phyloP scores from a whole-genome alignment of 1,284 basidiomycete genomes.

The Hypsizygus ulmarius region DNA sequence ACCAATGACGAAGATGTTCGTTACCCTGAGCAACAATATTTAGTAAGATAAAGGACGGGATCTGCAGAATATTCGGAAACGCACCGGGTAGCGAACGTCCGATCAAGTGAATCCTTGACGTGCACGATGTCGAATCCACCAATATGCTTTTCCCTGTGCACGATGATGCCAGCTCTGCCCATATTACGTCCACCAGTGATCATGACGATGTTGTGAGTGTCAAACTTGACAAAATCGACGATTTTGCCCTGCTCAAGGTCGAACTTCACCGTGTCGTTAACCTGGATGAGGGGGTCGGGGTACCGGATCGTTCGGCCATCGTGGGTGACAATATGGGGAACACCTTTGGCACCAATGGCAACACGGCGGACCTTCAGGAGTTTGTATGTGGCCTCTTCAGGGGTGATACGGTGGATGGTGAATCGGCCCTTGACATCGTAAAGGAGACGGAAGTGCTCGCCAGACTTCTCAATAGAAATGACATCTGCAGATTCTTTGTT shows the following conservation, averaged over 20 bases:
- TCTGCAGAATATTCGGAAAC: constrained; percentile 26
- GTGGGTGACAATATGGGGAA: constrained; percentile 97
- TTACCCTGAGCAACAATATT: constrained; percentile 56
- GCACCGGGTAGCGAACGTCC: constrained; percentile 93
- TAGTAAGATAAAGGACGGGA: background rate
- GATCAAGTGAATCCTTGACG: constrained; percentile 93
- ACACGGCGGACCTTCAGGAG: constrained; percentile 95
- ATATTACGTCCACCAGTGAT: constrained; percentile 99
- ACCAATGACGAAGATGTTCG: constrained; percentile 98
- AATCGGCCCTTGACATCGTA: constrained; percentile 99
- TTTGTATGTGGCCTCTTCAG: constrained; percentile 98
- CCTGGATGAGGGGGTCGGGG: constrained; percentile 94
- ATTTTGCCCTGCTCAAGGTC: constrained; percentile 97
- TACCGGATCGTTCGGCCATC: constrained; percentile 99
- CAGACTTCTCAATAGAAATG: constrained; percentile 96
- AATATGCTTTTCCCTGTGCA: constrained; percentile 94
- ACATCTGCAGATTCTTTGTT: constrained; percentile 62
- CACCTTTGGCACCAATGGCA: constrained; percentile 90
- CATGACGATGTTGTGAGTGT: constrained; percentile 97
- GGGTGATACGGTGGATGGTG: constrained; percentile 98
- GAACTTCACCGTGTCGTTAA: constrained; percentile 98
- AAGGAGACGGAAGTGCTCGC: constrained; percentile 98
- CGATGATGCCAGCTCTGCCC: constrained; percentile 96
- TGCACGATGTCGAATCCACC: constrained; percentile 99
- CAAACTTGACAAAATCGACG: constrained; percentile 92